A percentile compares a stretch with the other conserved stretches of the same genome.
Evolutionary conservation across 1,284 basidiomycete genomes (phyloP).

Genomic region (Tilletia setariae): DNA sequence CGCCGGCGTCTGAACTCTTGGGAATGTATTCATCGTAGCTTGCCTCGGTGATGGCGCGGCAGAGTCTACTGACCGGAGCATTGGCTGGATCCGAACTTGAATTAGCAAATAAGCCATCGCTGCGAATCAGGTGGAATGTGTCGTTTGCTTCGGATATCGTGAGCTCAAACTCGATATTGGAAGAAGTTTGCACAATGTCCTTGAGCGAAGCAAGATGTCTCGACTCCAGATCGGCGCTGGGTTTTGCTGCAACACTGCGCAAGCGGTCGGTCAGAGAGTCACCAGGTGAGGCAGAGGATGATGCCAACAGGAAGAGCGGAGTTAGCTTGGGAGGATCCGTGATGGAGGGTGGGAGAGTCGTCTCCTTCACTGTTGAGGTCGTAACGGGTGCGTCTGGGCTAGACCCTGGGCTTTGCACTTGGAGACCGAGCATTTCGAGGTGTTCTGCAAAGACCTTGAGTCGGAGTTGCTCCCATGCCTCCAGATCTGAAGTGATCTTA

Average conservation of each 20-base stretch:
- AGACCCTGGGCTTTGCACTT: background rate
- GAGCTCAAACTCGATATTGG: background rate
- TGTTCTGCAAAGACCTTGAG: background rate
- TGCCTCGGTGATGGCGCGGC: constrained; percentile 15
- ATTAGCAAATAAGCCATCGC: background rate
- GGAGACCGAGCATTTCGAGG: background rate
- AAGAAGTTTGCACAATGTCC: background rate
- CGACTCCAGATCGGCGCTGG: too few species aligned
- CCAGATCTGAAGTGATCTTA: background rate
- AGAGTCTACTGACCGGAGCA: background rate
- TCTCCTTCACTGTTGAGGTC: background rate
- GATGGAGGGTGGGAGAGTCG: constrained; percentile 2
- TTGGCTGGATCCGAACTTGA: background rate
- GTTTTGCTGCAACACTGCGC: background rate
- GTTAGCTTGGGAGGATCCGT: constrained; percentile 13
- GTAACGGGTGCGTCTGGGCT: too few species aligned
- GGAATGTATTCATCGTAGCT: constrained; percentile 29
- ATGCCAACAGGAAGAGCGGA: constrained; percentile 4
- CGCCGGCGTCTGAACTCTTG: constrained; percentile 17
- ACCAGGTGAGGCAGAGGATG: background rate
- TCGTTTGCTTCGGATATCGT: constrained; percentile 59
- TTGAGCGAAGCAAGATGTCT: too few species aligned
- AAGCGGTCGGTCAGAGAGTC: background rate
- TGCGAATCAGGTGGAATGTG: constrained; percentile 64
- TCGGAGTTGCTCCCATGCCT: background rate